A percentile compares a stretch with the other conserved stretches of the same genome.
These are phyloP conservation scores for Aspergillus hiratsukae DNA, from an alignment of 2,329 filamentous ascomycete genomes.

Conservation along the genomic window DNA sequence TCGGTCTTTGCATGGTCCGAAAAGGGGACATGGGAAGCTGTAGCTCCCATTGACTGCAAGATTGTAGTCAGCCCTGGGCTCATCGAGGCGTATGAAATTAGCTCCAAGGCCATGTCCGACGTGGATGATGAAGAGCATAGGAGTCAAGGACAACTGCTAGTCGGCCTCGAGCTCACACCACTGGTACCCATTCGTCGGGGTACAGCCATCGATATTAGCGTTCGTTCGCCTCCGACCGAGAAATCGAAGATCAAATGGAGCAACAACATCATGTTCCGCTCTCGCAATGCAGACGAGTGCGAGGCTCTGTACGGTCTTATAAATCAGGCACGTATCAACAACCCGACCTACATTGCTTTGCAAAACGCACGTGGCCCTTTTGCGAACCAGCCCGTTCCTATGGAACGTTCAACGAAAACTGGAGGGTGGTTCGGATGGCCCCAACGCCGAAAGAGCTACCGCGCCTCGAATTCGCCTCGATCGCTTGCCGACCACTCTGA, in stretches of 20 bases:
- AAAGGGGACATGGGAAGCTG: conserved; percentile 56
- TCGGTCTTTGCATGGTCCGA: conserved; percentile 62
- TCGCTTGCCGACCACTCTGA: conserved; percentile 62
- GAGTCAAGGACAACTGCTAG: conserved; percentile 44
- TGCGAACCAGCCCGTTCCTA: conserved; percentile 51
- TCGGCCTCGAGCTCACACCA: conserved; percentile 82
- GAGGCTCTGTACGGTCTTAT: conserved; percentile 78
- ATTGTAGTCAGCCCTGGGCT: conserved; percentile 61
- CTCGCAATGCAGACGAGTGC: conserved; percentile 70
- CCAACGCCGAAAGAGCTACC: conserved; percentile 50
- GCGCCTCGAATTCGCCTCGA: conserved; percentile 53
- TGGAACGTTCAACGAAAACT: conserved; percentile 44
- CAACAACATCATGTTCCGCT: conserved; percentile 88
- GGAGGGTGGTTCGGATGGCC: conserved; percentile 49
- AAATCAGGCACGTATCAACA: conserved; percentile 84
- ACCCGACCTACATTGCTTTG: conserved; percentile 79
- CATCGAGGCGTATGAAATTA: conserved; percentile 59
- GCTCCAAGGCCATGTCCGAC: conserved; percentile 38
- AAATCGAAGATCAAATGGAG: conserved; percentile 66
- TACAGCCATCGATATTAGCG: conserved; percentile 88
- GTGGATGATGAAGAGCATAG: conserved; percentile 16
- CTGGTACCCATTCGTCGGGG: conserved; percentile 85
- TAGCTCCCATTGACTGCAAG: conserved; percentile 60
- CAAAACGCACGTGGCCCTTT: conserved; percentile 62
- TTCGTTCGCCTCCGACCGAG: conserved; percentile 75